phyloP scores from a whole-genome alignment of 495 filamentous ascomycete genomes.

The Neurospora sublineolata region DNA sequence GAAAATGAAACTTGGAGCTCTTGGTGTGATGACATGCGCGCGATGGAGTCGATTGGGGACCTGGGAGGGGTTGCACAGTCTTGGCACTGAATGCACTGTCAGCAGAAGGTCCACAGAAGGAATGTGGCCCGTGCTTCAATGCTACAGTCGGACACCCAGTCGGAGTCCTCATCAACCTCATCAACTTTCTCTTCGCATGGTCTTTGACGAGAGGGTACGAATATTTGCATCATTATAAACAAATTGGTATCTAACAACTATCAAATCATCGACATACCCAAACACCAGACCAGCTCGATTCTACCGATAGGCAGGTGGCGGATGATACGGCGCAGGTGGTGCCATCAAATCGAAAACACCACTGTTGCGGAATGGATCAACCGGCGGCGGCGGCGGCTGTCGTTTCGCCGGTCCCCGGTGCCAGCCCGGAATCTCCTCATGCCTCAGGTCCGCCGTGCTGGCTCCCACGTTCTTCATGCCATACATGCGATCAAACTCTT shows the following conservation, averaged over 20 bases:
- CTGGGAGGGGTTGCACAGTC: not conserved
- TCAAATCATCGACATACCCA: not conserved
- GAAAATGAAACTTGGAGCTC: not conserved
- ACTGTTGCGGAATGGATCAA: not conserved
- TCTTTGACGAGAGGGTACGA: not conserved
- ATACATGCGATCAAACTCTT: constrained; percentile 21
- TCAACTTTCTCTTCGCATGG: not conserved
- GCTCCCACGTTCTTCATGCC: constrained; percentile 11
- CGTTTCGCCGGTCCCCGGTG: constrained; percentile 16
- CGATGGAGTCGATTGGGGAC: not conserved
- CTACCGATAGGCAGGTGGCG: constrained; percentile 10
- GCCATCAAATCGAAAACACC: not conserved
- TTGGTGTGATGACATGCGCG: not conserved
- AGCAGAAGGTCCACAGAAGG: not conserved
- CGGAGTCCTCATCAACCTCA: not conserved
- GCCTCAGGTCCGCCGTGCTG: constrained; percentile 4
- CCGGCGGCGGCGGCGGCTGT: constrained; percentile 9
- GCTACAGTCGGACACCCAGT: not conserved
- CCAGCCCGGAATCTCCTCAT: constrained; percentile 20
- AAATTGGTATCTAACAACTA: not conserved
- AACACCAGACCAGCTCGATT: not conserved
- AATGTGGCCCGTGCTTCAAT: not conserved
- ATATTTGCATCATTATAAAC: not conserved
- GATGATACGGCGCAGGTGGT: constrained; percentile 11
- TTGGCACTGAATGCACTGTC: not conserved